Evolutionary conservation across 108 stramenopile species (phyloP), one percentile per base, ranked within the genome.

Genomic region (Skeletonema grethae): DNA sequence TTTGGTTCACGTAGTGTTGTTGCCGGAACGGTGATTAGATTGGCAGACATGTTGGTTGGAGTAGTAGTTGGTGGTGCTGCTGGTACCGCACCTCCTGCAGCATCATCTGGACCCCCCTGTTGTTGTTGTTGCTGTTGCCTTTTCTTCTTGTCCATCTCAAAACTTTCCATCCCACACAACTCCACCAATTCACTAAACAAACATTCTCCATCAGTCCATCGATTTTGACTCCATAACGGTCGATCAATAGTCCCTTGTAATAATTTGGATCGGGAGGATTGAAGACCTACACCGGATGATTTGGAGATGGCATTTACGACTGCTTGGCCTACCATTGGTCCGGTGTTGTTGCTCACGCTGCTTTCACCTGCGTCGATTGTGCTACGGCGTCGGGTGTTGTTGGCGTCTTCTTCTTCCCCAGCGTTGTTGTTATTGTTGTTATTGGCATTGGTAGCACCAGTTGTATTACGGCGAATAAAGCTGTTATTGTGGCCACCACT

Each of bases 171-270:
- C 2, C 77, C 77, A n/a, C 62, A 64, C 32, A 34, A 16, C 0
- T 66, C 70, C 6, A 79, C 65, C 39, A 79, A 43, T 20, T 79
- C 77, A 34, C 65, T 62, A 35, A 79, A 79, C 7, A 79, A 48
- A 58, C 77, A 79, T 25, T 79, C 77, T 16, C 77, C 77, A 63
- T 79, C 77, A n/a, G 77, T 79, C 77, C 77, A 79, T 55, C 77
- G 70, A 11, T 59, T 39, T 56, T 79, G 77, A 60, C 71, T 70
- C 77, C 77, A 79, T 4, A 60, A 18, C 7, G 77, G 77, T 30
- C 77, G 48, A 62, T 79, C 77, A 46, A 79, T 79, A 10, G 77
- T 79, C 12, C 77, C 77, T 39, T 79, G 77, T 6, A 79, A 65
- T 39, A 79, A 22, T 67, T 67, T 43, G 6, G 77, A 56, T 12